A percentile compares a stretch with the other conserved stretches of the same genome.
These are phyloP conservation scores for Fusarium cicatricum DNA, from an alignment of 2,329 filamentous ascomycete species.

Conservation along the genomic window DNA sequence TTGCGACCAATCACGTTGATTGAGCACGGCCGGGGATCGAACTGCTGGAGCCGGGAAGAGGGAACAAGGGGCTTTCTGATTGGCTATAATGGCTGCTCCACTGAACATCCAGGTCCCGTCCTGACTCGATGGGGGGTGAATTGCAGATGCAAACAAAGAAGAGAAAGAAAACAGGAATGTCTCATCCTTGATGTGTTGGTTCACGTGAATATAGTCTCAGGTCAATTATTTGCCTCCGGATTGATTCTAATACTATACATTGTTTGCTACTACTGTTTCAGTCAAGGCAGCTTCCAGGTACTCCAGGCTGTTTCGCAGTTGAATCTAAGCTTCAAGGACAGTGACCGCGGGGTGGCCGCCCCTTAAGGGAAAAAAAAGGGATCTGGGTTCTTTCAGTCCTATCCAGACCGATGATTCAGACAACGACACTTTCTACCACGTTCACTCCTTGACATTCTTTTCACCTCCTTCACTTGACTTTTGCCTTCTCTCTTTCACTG, in stretches of 20 bases:
- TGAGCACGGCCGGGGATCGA: conserved; percentile 18
- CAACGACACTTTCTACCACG: conserved; percentile 17
- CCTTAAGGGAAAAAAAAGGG: conserved; percentile 21
- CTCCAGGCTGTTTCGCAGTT: neutral
- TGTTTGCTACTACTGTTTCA: conserved; percentile 13
- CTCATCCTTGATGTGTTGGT: neutral
- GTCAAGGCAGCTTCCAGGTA: neutral
- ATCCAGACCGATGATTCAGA: conserved; percentile 33
- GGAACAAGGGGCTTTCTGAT: conserved; percentile 15
- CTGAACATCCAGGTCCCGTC: conserved; percentile 9
- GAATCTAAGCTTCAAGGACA: neutral
- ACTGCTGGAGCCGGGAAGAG: conserved; percentile 26
- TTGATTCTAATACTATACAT: neutral
- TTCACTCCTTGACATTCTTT: conserved; percentile 22
- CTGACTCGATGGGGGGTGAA: neutral
- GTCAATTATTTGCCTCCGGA: conserved; percentile 4
- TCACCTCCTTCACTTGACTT: neutral
- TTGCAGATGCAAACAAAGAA: conserved; percentile 1
- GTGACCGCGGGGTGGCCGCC: conserved; percentile 18
- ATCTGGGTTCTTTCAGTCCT: conserved; percentile 21
- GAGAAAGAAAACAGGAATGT: neutral
- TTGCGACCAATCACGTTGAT: conserved; percentile 30
- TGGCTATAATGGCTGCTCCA: conserved; percentile 18
- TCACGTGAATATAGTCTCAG: neutral
- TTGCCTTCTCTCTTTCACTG: neutral